Conservation (phyloP, 805 yeast species). For the Zygosaccharomyces bisporus region DNA sequence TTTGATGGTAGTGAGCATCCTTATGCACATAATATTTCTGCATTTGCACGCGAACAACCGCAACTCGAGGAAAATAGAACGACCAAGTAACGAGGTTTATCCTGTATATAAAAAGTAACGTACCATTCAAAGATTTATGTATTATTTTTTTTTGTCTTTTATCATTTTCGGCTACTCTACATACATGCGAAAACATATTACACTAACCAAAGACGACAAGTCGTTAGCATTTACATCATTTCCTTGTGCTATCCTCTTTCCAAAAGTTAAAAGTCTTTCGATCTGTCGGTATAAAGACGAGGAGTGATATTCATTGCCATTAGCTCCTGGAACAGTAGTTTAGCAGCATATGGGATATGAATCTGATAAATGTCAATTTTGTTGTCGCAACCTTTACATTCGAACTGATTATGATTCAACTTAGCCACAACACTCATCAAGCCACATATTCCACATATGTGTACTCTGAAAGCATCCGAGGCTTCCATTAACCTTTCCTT, state of each 20-base stretch:
- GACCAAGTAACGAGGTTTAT: not conserved
- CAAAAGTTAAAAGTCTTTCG: constrained; percentile 37
- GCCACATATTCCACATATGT: constrained; percentile 97
- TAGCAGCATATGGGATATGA: constrained; percentile 98
- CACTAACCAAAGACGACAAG: constrained; percentile 6
- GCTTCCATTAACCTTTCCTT: constrained; percentile 99
- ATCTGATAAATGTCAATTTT: constrained; percentile 97
- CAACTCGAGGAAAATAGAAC: constrained; percentile 35
- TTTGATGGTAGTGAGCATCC: constrained; percentile 89
- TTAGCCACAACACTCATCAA: constrained; percentile 97
- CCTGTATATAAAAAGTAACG: constrained; percentile 2
- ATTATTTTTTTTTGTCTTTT: not conserved
- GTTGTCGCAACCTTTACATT: constrained; percentile 97
- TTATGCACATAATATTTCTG: constrained; percentile 74
- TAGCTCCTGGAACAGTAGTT: constrained; percentile 94
- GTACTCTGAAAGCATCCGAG: constrained; percentile 97
- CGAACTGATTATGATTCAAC: constrained; percentile 94
- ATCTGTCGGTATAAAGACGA: constrained; percentile 90
- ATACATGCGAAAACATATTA: constrained; percentile 7
- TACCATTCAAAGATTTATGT: not conserved
- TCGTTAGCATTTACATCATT: constrained; percentile 1
- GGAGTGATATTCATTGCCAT: constrained; percentile 99
- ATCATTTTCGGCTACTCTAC: constrained; percentile 8
- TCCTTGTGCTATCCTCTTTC: not conserved
- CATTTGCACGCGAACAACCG: constrained; percentile 75